A percentile compares a stretch with the other conserved stretches of the same genome.
phyloP scores from a whole-genome alignment of 176 grass and related monocot genomes.

The barley (Hordeum vulgare) region MorexV3_pseudomolecules_assembly NC_058519.1:400700961-400701460 shows the following conservation, averaged over 20 bases:
- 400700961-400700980: too few relatives aligned
- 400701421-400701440: slow-evolving; percentile 19
- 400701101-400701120: too few relatives aligned
- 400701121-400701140: background rate
- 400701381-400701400: slow-evolving; percentile 17
- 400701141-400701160: background rate
- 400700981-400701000: too few relatives aligned
- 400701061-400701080: too few relatives aligned
- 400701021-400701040: too few relatives aligned
- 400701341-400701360: slow-evolving; percentile 61
- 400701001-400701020: too few relatives aligned
- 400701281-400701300: slow-evolving; percentile 12
- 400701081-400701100: too few relatives aligned
- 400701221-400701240: too few relatives aligned
- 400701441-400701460: slow-evolving; percentile 71
- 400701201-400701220: background rate
- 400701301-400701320: slow-evolving; percentile 39
- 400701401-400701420: slow-evolving; percentile 57
- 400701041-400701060: too few relatives aligned
- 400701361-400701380: slow-evolving; percentile 14
- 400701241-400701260: background rate
- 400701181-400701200: slow-evolving; percentile 14
- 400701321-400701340: slow-evolving; percentile 57
- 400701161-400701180: slow-evolving; percentile 10
- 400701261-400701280: background rate